A percentile compares a stretch with the other conserved stretches of the same genome.
These are phyloP conservation scores for Hippophae tibetana DNA, from an alignment of 306 rosid species.

Conservation along the genomic window DNA sequence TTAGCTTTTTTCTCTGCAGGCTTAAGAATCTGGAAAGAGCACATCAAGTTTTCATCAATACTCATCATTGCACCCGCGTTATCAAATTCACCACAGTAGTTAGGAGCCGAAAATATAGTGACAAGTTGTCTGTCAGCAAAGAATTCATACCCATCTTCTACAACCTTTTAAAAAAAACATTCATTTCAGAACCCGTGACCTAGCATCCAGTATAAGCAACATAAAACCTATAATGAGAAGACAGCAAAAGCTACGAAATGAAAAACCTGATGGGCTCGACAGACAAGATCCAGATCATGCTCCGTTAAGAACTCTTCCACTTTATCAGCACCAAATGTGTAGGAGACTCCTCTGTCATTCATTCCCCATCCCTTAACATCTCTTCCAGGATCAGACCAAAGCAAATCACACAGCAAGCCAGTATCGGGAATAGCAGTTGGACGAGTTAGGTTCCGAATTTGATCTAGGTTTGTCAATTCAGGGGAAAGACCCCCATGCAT, in stretches of 20 bases:
- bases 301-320: constrained; percentile 53
- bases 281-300: constrained; percentile 77
- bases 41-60: constrained; percentile 70
- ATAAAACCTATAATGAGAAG: background rate
- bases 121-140: constrained; percentile 76
- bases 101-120: constrained; percentile 78
- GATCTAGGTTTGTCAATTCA: constrained; percentile 60
- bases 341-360: constrained; percentile 88
- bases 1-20: constrained; percentile 61
- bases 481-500: constrained; percentile 97
- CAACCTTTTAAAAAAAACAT: constrained; percentile 39
- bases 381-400: constrained; percentile 81
- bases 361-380: constrained; percentile 92
- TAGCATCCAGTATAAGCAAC: constrained; percentile 7
- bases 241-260: background rate
- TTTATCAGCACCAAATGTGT: constrained; percentile 80
- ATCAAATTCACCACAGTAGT: constrained; percentile 86
- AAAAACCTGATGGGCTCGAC: constrained; percentile 82
- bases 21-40: constrained; percentile 85
- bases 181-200: constrained; percentile 7
- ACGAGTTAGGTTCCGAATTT: constrained; percentile 56
- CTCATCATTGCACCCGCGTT: constrained; percentile 96
- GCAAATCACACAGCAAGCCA: constrained; percentile 82
- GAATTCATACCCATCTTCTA: constrained; percentile 83
- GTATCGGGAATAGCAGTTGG: constrained; percentile 65